Evolutionary conservation across 2,329 filamentous ascomycete genomes (phyloP), one percentile per base, ranked within the genome.

Genomic region (Xylariaceae sp.): DNA sequence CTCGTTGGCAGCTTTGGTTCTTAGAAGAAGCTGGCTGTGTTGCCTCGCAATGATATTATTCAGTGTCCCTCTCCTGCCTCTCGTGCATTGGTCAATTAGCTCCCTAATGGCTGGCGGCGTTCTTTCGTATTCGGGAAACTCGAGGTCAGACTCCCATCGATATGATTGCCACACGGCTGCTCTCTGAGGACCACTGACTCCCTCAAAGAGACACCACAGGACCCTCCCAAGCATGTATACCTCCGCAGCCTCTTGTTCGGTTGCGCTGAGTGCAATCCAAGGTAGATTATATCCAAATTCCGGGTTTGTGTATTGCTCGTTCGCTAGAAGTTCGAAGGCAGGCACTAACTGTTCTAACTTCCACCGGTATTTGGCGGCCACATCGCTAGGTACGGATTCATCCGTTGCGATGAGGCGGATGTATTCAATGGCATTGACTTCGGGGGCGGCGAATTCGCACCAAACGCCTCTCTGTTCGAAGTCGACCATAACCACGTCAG

Each of bases 401-500:
- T 81, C 78, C 32, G 73, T 73, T 26, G 81, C 81, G 40, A 86
- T 67, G 16, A 83, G 70, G n/a, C 80, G 79, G 16, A 85, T 65
- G 61, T 84, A 85, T 62, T 86, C 83, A 46, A 86, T 72, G 23
- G 79, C 79, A 64, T 85, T 84, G 58, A 86, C 78, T 65, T 87
- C 84, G 0, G 84, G 84, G 0, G 84, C 76, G 1, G 79, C 80
- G 67, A 86, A 86, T 66, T 85, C 81, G 68, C 80, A 84, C 83
- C 83, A 86, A 1, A 85, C 82, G 7, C 84, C 83, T 29, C 84
- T 78, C 67, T 86, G 83, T 69, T 87, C 84, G 64, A 87, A 85
- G 59, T 87, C 84, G 3, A 86, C 77, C 77, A 87, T 80, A 64
- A 86, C 66, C 9, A 79, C 70, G 51, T 84, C 75, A 19, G 71